These are phyloP conservation scores for Cryptococcus sp. DNA, from an alignment of 1,284 basidiomycete species.

Conservation along the genomic window DNA sequence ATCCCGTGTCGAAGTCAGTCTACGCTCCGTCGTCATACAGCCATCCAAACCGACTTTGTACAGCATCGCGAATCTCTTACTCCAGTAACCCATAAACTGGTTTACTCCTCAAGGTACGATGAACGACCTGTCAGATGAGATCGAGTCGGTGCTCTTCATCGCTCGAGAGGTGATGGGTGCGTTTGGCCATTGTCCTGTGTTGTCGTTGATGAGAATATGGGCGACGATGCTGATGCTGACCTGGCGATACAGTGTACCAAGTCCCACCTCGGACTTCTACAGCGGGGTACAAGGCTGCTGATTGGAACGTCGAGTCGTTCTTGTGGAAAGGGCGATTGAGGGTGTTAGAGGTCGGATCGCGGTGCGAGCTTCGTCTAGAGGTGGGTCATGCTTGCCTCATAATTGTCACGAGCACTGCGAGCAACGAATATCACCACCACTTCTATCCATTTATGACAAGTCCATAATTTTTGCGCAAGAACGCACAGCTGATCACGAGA, in stretches of 20 bases:
- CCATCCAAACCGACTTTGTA: too few species aligned
- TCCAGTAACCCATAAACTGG: too few species aligned
- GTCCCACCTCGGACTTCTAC: constrained; percentile 52
- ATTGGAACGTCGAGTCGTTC: constrained; percentile 53
- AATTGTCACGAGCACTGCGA: too few species aligned
- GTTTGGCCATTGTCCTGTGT: constrained; percentile 9
- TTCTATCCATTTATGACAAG: too few species aligned
- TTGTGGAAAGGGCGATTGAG: constrained; percentile 54
- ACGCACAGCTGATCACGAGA: background rate
- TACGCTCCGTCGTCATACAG: background rate
- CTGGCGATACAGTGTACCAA: constrained; percentile 47
- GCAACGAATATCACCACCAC: background rate
- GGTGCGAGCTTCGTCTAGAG: constrained; percentile 52
- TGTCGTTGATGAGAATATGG: background rate
- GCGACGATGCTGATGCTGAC: background rate
- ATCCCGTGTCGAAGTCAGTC: background rate
- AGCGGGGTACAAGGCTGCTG: constrained; percentile 53
- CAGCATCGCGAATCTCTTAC: too few species aligned
- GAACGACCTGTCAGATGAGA: constrained; percentile 49
- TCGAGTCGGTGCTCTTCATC: constrained; percentile 53
- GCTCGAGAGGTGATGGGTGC: constrained; percentile 54
- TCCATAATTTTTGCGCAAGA: background rate
- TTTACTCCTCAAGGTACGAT: constrained; percentile 10
- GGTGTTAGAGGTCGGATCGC: constrained; percentile 46
- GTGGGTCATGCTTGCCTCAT: constrained; percentile 28